phyloP scores from a whole-genome alignment of 257 asterid genomes.

The Osmanthus fragrans region DNA sequence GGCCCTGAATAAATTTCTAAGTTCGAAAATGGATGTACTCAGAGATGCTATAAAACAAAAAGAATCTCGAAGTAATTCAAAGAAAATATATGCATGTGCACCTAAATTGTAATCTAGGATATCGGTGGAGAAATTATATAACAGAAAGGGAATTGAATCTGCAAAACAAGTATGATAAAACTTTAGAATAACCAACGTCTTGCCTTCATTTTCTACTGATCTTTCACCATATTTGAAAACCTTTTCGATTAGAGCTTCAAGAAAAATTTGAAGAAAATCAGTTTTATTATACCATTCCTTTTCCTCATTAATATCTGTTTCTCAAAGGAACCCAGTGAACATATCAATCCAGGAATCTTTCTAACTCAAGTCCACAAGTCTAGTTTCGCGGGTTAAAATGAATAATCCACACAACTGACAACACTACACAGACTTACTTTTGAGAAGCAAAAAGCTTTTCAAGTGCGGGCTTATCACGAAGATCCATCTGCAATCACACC shows the following conservation, averaged over 20 bases:
- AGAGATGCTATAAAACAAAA: background rate
- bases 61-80: background rate
- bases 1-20: background rate
- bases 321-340: background rate
- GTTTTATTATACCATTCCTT: background rate
- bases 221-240: no score
- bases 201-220: no score
- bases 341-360: slow-evolving; percentile 6
- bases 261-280: background rate
- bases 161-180: background rate
- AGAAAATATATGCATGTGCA: background rate
- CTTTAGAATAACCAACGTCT: background rate
- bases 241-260: background rate
- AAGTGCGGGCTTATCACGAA: slow-evolving; percentile 59
- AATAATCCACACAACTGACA: background rate
- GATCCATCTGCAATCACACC: slow-evolving; percentile 47
- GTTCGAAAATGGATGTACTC: background rate
- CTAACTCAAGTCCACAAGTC: background rate
- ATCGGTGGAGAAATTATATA: background rate
- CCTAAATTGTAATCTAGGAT: background rate
- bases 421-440: slow-evolving; percentile 42
- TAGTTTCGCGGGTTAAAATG: background rate
- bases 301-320: background rate
- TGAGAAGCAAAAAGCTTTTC: slow-evolving; percentile 57
- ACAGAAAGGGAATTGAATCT: background rate